Conservation (phyloP, 2,329 filamentous ascomycete species). For the Aschersonia sp. region DNA sequence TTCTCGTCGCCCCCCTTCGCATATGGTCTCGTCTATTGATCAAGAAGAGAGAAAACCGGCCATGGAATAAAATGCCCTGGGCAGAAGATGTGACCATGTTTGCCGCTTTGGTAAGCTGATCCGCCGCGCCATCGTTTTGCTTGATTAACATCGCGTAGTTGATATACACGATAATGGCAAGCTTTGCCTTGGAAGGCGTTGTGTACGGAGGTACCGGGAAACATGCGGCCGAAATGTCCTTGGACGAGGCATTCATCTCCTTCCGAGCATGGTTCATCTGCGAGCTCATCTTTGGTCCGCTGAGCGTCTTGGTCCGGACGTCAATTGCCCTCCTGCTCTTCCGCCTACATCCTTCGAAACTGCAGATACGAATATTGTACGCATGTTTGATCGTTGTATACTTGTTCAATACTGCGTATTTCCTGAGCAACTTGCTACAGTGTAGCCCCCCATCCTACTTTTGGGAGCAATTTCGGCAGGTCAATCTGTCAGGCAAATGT, state of each 20-base stretch:
- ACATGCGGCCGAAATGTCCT: neutral
- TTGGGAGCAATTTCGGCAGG: neutral
- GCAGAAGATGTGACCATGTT: too few relatives aligned
- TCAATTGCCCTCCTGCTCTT: neutral
- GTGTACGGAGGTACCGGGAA: too few relatives aligned
- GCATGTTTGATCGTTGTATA: neutral
- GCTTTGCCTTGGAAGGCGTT: too few relatives aligned
- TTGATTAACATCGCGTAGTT: too few relatives aligned
- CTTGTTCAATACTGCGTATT: neutral
- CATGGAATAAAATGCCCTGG: too few relatives aligned
- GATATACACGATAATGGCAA: too few relatives aligned
- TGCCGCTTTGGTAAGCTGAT: too few relatives aligned
- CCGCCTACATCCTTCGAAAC: neutral
- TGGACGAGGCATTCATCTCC: neutral
- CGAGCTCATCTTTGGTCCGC: neutral
- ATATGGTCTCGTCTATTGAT: too few relatives aligned
- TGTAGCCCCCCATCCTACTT: neutral
- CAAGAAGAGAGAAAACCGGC: too few relatives aligned
- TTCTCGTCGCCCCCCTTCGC: too few relatives aligned
- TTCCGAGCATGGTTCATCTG: neutral
- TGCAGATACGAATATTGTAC: neutral
- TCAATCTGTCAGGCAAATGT: neutral
- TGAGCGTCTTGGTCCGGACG: neutral
- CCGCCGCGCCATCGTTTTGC: too few relatives aligned
- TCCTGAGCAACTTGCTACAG: neutral